phyloP scores from a whole-genome alignment of 768 basidiomycete genomes.

The Calocybe cyanea region DNA sequence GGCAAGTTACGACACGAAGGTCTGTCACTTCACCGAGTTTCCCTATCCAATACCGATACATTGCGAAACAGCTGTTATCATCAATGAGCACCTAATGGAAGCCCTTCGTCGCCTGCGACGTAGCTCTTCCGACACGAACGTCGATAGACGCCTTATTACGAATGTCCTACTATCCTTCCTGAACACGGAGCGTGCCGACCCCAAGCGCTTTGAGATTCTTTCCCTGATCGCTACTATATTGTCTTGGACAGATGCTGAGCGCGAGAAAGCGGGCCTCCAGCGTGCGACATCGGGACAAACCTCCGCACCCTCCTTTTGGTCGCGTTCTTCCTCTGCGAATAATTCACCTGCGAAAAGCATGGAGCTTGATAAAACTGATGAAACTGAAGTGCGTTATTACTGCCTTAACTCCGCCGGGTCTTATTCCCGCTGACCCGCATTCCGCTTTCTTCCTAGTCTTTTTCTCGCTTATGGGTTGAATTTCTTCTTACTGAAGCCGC shows the following conservation, averaged over 20 bases:
- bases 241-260: conserved; percentile 89
- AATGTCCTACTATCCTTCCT: conserved; percentile 92
- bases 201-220: conserved; percentile 97
- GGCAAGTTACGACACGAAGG: conserved; percentile 95
- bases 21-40: conserved; percentile 26
- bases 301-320: conserved; percentile 17
- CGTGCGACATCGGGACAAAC: conserved; percentile 32
- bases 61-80: conserved; percentile 73
- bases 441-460: conserved; percentile 59
- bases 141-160: conserved; percentile 90
- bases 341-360: conserved; percentile 37
- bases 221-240: conserved; percentile 83
- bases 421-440: background rate
- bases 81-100: conserved; percentile 97
- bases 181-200: conserved; percentile 83
- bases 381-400: conserved; percentile 63
- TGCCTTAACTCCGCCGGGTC: background rate
- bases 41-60: conserved; percentile 3
- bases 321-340: conserved; percentile 16
- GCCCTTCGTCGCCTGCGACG: conserved; percentile 91
- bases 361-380: conserved; percentile 76
- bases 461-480: conserved; percentile 97
- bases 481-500: conserved; percentile 92
- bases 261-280: conserved; percentile 87
- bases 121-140: conserved; percentile 84